Conservation (phyloP, 2,329 filamentous ascomycete species). For the Colletotrichum sp. region DNA sequence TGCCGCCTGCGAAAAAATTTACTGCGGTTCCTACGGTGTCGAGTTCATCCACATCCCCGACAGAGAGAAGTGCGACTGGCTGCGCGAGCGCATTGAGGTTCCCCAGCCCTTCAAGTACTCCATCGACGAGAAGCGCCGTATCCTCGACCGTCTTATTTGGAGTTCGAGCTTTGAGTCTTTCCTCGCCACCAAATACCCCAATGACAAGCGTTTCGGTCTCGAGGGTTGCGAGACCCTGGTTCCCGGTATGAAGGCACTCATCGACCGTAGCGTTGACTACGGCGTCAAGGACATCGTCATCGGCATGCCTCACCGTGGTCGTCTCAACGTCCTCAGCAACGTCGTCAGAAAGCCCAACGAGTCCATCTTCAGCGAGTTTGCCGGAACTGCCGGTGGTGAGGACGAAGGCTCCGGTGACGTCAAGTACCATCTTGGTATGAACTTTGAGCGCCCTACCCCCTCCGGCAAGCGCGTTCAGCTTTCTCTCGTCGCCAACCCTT, state of each 20-base stretch:
- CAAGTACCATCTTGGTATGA: slow-evolving; percentile 99
- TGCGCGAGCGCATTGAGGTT: slow-evolving; percentile 92
- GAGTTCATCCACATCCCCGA: slow-evolving; percentile 99
- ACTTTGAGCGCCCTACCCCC: slow-evolving; percentile 97
- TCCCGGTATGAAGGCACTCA: slow-evolving; percentile 98
- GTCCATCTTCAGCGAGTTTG: slow-evolving; percentile 99
- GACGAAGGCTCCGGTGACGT: slow-evolving; percentile 98
- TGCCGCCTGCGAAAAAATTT: slow-evolving; percentile 89
- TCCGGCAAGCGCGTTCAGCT: slow-evolving; percentile 99
- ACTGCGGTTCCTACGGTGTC: slow-evolving; percentile 96
- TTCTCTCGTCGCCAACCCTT: slow-evolving; percentile 96
- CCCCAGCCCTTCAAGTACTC: slow-evolving; percentile 96
- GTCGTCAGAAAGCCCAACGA: slow-evolving; percentile 99
- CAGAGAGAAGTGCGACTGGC: slow-evolving; percentile 97
- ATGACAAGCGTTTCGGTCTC: slow-evolving; percentile 98
- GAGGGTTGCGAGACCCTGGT: slow-evolving; percentile 97
- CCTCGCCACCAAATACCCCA: slow-evolving; percentile 96
- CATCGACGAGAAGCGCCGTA: slow-evolving; percentile 96
- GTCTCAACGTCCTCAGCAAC: slow-evolving; percentile 97
- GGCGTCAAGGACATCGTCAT: slow-evolving; percentile 99
- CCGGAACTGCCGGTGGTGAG: slow-evolving; percentile 82
- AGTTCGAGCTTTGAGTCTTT: slow-evolving; percentile 97
- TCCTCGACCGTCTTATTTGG: slow-evolving; percentile 98
- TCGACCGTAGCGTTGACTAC: slow-evolving; percentile 97
- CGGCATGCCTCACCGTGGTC: slow-evolving; percentile 98